phyloP scores from a whole-genome alignment of 164 flowering plant genomes.

The Aristolochia fimbriata region DNA sequence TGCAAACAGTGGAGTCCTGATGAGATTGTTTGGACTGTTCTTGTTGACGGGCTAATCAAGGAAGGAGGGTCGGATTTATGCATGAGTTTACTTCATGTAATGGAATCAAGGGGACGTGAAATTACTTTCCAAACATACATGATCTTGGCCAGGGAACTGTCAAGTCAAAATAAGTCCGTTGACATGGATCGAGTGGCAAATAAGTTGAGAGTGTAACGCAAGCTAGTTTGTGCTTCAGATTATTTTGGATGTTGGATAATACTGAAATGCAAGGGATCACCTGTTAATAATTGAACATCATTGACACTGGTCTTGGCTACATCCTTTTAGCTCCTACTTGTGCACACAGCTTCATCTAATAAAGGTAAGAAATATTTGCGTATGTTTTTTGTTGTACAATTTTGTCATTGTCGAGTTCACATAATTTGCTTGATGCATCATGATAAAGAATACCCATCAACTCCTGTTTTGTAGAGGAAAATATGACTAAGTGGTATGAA shows the following conservation, averaged over 20 bases:
- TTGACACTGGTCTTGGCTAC: not conserved
- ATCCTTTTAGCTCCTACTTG: not conserved
- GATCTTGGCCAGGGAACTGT: slow-evolving; percentile 44
- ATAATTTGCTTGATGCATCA: too few relatives aligned
- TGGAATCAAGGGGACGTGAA: slow-evolving; percentile 42
- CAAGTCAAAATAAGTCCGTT: slow-evolving; percentile 26
- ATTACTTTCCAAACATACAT: slow-evolving; percentile 33
- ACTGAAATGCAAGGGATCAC: too few relatives aligned
- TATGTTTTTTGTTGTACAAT: not conserved
- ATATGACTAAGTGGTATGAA: too few relatives aligned
- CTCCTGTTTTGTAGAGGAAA: too few relatives aligned
- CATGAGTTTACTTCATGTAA: slow-evolving; percentile 40
- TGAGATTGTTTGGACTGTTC: slow-evolving; percentile 74
- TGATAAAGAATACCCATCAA: too few relatives aligned
- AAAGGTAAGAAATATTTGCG: not conserved
- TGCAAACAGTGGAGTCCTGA: slow-evolving; percentile 44
- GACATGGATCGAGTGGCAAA: slow-evolving; percentile 24
- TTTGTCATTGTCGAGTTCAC: too few relatives aligned
- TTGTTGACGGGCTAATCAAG: slow-evolving; percentile 64
- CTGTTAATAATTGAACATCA: too few relatives aligned
- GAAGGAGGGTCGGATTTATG: slow-evolving; percentile 43
- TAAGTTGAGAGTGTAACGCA: slow-evolving; percentile 11
- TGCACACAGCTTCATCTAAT: not conserved
- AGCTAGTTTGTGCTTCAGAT: not conserved
- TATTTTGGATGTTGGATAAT: too few relatives aligned